A percentile compares a stretch with the other conserved stretches of the same genome.
Conservation (phyloP, 2,329 filamentous ascomycete species). For the Cladophialophora yegresii region DNA sequence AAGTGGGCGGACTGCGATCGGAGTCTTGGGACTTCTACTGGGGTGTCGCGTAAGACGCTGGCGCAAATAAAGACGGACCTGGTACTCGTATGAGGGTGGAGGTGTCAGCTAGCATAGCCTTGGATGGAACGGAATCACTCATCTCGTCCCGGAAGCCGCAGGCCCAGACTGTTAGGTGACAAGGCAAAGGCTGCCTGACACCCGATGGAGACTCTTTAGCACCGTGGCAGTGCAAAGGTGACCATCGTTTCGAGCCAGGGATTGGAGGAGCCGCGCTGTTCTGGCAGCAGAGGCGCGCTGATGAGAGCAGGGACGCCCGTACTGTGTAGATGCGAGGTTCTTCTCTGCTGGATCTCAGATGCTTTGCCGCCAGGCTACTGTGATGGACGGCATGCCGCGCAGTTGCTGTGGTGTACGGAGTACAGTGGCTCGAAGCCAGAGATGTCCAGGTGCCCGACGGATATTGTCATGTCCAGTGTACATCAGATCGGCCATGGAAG, state of each 20-base stretch:
- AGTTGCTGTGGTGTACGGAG: too few relatives aligned
- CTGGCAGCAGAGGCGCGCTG: slow-evolving; percentile 7
- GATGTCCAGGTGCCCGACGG: neutral
- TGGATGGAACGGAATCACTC: neutral
- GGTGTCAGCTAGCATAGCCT: slow-evolving; percentile 15
- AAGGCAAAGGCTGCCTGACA: slow-evolving; percentile 23
- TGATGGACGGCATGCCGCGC: neutral
- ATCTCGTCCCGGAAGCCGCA: slow-evolving; percentile 5
- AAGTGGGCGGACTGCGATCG: slow-evolving; percentile 5
- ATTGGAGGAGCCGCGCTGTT: slow-evolving; percentile 20
- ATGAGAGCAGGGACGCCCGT: slow-evolving; percentile 18
- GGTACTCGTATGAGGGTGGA: slow-evolving; percentile 8
- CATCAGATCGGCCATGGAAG: neutral
- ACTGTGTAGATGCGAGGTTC: slow-evolving; percentile 14
- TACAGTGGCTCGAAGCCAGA: neutral
- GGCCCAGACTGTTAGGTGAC: slow-evolving; percentile 5
- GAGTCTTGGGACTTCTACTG: slow-evolving; percentile 4
- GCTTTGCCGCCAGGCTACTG: slow-evolving; percentile 10
- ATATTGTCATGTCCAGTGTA: neutral
- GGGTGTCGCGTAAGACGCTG: neutral
- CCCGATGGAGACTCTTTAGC: slow-evolving; percentile 16
- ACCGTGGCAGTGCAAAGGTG: slow-evolving; percentile 31
- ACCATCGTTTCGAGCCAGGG: slow-evolving; percentile 10
- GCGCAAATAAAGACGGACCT: slow-evolving; percentile 14
- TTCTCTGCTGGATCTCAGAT: slow-evolving; percentile 16